Evolutionary conservation across 305 asterid genomes (phyloP), one percentile per base, ranked within the genome.

Genomic region (Fraxinus velutina): DNA sequence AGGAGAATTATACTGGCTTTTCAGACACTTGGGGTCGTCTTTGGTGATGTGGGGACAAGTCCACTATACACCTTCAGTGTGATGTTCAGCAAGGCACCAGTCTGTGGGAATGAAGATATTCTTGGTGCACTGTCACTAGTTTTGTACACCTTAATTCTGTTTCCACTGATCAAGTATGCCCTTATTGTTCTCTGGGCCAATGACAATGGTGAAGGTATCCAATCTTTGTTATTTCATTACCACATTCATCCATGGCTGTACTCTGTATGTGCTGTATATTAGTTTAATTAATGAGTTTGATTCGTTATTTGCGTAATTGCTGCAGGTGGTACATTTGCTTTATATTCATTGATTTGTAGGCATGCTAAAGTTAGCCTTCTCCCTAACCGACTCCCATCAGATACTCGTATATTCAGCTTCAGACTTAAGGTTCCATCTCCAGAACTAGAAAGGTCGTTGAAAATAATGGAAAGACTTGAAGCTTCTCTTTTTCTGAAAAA

Each of bases 1-100:
- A 96, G 94, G 96, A 92, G 91, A 83, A 72, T 94, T 76, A 78
- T 83, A 62, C 90, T 96, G 88, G 91, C 86, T 50, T 94, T 91
- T 90, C 98, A 94, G 92, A 93, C 99, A 75, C 94, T 96, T 78
- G 98, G 99, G 47, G 92, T 96, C 72, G 97, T 96, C 42, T 96
- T 96, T 86, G 99, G 99, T 71, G 99, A 94, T 84, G 99, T 96
- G 91, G 99, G 99, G 60, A 96, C 97, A 32, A 96, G 99, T 84
- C 99, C 99, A 70, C 85, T 96, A 80, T 96, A 96, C 87, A 94
- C 98, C 78, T 96, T 94, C 83, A 96, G 98, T 70, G 99, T 96
- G 84, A 96, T 94, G 99, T 94, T 96, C 92, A 96, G 98, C 93
- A 96, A 93, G 88, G 98, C 98, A 73, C 99, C 99, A 44, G 93